A percentile compares a stretch with the other conserved stretches of the same genome.
Evolutionary conservation across 2,329 filamentous ascomycete species (phyloP).

Genomic region (Corynespora cassiicola): DNA sequence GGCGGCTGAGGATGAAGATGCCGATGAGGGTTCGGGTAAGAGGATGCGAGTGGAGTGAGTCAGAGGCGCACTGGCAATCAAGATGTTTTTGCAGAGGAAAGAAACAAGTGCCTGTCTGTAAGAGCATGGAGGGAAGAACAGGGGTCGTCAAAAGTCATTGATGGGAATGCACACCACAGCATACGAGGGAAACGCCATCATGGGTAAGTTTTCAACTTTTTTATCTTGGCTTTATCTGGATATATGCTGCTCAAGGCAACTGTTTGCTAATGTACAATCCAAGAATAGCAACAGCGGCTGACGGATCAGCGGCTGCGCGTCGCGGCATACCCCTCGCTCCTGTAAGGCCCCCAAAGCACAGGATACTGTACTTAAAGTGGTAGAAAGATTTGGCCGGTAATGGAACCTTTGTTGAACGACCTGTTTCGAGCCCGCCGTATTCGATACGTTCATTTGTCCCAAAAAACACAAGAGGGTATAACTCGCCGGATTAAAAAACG

Average conservation of each 20-base stretch:
- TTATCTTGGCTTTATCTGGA: slow-evolving; percentile 15
- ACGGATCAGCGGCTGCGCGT: no score
- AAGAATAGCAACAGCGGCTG: slow-evolving; percentile 17
- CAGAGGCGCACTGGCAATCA: no score
- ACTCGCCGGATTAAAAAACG: slow-evolving; percentile 27
- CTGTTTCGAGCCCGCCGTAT: no score
- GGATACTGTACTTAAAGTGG: slow-evolving; percentile 32
- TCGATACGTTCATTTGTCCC: slow-evolving; percentile 16
- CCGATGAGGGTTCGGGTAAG: slow-evolving; percentile 33
- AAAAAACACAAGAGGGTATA: slow-evolving; percentile 40
- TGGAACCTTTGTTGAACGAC: no score
- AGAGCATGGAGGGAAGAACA: not conserved
- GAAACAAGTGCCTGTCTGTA: no score
- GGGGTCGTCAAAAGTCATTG: no score
- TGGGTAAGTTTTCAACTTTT: slow-evolving; percentile 25
- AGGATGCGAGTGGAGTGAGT: slow-evolving; percentile 28
- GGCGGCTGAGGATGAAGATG: slow-evolving; percentile 27
- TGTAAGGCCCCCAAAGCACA: slow-evolving; percentile 6
- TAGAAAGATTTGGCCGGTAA: no score
- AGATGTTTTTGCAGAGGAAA: no score
- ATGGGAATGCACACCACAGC: no score
- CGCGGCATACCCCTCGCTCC: not conserved
- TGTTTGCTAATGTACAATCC: slow-evolving; percentile 20
- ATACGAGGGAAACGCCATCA: not conserved
- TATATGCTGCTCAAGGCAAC: slow-evolving; percentile 6